Conservation (phyloP, 768 basidiomycete genomes). For the Erythrobasidium yunnanense region DNA sequence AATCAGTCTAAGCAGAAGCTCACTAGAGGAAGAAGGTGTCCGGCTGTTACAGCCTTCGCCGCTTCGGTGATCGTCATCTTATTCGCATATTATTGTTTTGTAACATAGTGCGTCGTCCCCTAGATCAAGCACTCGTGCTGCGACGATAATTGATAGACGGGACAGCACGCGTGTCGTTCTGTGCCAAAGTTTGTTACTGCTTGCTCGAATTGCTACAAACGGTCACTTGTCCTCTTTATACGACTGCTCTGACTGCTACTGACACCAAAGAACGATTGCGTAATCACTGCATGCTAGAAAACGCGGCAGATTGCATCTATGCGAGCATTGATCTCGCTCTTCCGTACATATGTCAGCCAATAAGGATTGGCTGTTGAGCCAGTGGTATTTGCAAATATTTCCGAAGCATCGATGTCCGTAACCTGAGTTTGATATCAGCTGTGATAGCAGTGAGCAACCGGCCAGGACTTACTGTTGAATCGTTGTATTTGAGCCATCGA, state of each 20-base stretch:
- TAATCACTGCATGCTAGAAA: not conserved
- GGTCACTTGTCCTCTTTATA: too few species aligned
- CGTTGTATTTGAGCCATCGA: constrained; percentile 32
- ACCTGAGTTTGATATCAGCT: constrained; percentile 1
- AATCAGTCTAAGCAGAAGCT: not conserved
- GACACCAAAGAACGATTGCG: not conserved
- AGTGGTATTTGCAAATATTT: constrained; percentile 28
- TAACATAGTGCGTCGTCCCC: too few species aligned
- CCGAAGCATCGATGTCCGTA: constrained; percentile 25
- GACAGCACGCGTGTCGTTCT: too few species aligned
- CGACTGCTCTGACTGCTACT: too few species aligned
- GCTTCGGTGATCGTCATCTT: not conserved
- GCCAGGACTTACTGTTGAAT: constrained; percentile 22
- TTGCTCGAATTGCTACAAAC: too few species aligned
- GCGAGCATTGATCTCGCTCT: not conserved
- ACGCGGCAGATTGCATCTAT: constrained; percentile 20
- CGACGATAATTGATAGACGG: too few species aligned
- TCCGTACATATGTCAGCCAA: constrained; percentile 25
- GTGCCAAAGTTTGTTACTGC: too few species aligned
- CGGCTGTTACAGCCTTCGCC: not conserved
- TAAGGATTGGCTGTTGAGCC: constrained; percentile 25
- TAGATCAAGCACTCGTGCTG: too few species aligned
- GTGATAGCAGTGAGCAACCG: not conserved
- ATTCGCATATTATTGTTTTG: too few species aligned
- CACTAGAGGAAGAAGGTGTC: not conserved